Evolutionary conservation across 73 alveolate species (phyloP), one percentile per base, ranked within the genome.

Genomic region (Tetrahymena thermophila): DNA sequence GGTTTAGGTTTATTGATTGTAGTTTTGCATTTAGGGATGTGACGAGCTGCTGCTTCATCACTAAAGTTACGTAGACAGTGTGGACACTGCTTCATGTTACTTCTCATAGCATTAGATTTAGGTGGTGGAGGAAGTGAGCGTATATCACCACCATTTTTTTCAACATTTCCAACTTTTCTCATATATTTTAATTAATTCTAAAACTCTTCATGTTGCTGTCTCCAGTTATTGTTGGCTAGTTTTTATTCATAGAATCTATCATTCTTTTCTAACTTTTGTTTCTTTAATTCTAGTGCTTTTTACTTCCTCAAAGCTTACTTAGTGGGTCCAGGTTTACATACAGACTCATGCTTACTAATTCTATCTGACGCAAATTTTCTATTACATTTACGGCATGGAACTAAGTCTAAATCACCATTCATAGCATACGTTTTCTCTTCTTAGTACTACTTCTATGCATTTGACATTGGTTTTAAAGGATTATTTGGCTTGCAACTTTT

Each of bases 281-380:
- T 84, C 34, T 71, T 71, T 34, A 71, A 19, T 71, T 71, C 89
- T 71, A 71, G 11, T 28, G 37, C 37, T 42, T 84, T 85, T 85
- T 94, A 34, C 43, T 94, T 56, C 57, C 85, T 94, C 21, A 94
- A 37, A 25, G 94, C 94, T 25, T 16, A 38, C 15, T 43, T 85
- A 31, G 93, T 94, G 17, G 96, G 96, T 38, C 93, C 96, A 11
- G 95, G 96, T 35, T 85, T 94, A 34, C 96, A 94, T 38, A 94
- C 96, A 28, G 96, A 94, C 85, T 94, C 96, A 38, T 94, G 96
- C 55, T 94, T 94, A 28, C 85, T 83, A 37, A 94, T 94, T 94
- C 96, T 83, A 43, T 94, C 96, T n/a, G 96, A 94, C 34, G 93
- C 93, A 43, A 94, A 94, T 44, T 85, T 85, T 43, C 96, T 94